phyloP scores from a whole-genome alignment of 805 yeast genomes.

The Yarrowia sp. region DNA sequence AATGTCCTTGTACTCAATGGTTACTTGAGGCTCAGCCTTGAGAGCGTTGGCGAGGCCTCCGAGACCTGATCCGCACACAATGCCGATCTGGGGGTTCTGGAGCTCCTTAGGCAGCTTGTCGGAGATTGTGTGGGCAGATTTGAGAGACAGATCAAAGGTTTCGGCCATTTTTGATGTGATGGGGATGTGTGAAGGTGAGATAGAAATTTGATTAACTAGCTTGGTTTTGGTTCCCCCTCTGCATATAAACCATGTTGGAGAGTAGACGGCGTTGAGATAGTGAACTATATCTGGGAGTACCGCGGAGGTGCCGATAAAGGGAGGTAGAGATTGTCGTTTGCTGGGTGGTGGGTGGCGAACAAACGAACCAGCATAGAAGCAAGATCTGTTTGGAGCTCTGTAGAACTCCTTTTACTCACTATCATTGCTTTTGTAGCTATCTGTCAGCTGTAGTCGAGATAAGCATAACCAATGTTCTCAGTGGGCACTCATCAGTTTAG shows the following conservation, averaged over 20 bases:
- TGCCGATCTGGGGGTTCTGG: slow-evolving; percentile 66
- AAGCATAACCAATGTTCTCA: background rate
- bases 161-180: slow-evolving; percentile 18
- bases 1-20: slow-evolving; percentile 67
- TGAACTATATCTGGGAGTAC: slow-evolving; percentile 13
- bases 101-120: slow-evolving; percentile 42
- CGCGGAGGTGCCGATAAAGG: slow-evolving; percentile 17
- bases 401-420: too few relatives aligned
- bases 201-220: background rate
- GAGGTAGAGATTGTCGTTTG: background rate
- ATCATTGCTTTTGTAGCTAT: background rate
- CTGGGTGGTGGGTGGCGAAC: background rate
- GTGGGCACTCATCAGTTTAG: too few relatives aligned
- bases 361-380: too few relatives aligned
- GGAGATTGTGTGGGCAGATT: slow-evolving; percentile 42
- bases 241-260: slow-evolving; percentile 18
- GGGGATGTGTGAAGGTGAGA: background rate
- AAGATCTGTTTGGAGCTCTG: too few relatives aligned
- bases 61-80: slow-evolving; percentile 94
- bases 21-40: slow-evolving; percentile 51
- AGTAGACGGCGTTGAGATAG: slow-evolving; percentile 30
- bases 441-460: background rate
- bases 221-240: slow-evolving; percentile 7
- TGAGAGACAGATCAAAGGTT: slow-evolving; percentile 27
- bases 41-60: slow-evolving; percentile 78